Percentiles rank a stretch among this genome's conserved stretches.
These are phyloP conservation scores for Cucurbita ficifolia DNA, from an alignment of 306 rosid genomes.

Conservation along the genomic window DNA sequence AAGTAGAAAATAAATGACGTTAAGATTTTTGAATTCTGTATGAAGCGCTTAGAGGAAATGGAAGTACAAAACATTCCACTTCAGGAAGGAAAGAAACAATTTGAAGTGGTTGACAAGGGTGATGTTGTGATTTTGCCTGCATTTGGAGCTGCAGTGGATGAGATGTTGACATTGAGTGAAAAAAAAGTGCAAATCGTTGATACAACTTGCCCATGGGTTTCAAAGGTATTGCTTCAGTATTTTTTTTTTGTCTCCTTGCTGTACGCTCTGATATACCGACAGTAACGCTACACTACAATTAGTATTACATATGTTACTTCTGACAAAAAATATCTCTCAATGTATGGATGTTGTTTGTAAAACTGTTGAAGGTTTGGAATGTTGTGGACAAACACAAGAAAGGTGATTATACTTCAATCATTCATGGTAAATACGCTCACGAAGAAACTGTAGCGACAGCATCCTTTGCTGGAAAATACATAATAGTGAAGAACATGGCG, in stretches of 20 bases:
- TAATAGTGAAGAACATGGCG: constrained; percentile 72
- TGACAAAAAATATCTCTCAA: neutral
- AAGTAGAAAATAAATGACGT: neutral
- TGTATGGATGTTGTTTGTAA: constrained; percentile 14
- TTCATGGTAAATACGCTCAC: constrained; percentile 85
- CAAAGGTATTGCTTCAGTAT: constrained; percentile 41
- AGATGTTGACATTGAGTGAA: constrained; percentile 71
- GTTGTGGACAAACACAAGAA: constrained; percentile 85
- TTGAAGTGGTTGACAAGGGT: constrained; percentile 59
- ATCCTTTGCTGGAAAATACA: constrained; percentile 82
- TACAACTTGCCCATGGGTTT: constrained; percentile 98
- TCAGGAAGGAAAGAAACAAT: constrained; percentile 55
- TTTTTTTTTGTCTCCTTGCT: too few relatives aligned
- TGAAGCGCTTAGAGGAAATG: constrained; percentile 84
- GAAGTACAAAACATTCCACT: constrained; percentile 54
- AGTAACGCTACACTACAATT: neutral
- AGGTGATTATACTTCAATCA: constrained; percentile 77
- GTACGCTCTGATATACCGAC: neutral
- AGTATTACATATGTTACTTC: neutral
- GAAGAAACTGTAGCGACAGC: constrained; percentile 97
- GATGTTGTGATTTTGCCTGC: constrained; percentile 98
- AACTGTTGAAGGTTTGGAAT: constrained; percentile 72
- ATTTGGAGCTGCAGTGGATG: constrained; percentile 94
- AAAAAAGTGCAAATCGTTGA: constrained; percentile 82
- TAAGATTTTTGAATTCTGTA: neutral